Conservation (phyloP, 2,329 filamentous ascomycete species). For the Epichloe coenophiala region DNA sequence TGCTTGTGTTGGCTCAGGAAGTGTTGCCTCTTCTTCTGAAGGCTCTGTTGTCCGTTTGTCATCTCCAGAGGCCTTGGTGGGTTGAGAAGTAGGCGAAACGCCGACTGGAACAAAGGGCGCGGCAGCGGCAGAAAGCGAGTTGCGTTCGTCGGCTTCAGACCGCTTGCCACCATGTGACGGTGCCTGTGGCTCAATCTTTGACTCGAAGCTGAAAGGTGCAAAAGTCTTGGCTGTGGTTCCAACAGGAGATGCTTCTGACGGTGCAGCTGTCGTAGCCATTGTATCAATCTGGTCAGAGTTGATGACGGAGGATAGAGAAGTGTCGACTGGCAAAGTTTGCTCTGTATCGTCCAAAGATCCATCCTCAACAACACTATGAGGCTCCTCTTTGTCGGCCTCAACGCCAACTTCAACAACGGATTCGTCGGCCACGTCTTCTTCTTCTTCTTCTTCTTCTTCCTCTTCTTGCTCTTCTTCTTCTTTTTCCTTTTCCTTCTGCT, state of each 20-base stretch:
- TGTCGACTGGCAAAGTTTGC: constrained; percentile 29
- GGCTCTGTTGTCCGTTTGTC: neutral
- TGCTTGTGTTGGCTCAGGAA: constrained; percentile 8
- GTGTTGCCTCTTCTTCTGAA: neutral
- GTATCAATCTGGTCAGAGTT: constrained; percentile 40
- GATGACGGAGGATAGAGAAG: constrained; percentile 39
- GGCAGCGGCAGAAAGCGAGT: constrained; percentile 52
- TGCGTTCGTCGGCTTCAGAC: constrained; percentile 27
- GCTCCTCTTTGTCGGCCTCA: neutral
- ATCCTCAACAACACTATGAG: neutral
- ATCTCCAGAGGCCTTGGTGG: constrained; percentile 1
- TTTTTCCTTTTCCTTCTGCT: constrained; percentile 7
- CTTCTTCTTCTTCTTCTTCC: neutral
- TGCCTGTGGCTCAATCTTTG: constrained; percentile 33
- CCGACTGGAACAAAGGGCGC: constrained; percentile 49
- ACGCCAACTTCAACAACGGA: neutral
- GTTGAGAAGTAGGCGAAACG: constrained; percentile 13
- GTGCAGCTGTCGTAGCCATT: constrained; percentile 36
- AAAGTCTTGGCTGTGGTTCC: constrained; percentile 30
- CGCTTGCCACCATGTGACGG: constrained; percentile 32
- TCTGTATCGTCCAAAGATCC: constrained; percentile 27
- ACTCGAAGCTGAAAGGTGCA: constrained; percentile 49
- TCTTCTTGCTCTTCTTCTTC: constrained; percentile 7
- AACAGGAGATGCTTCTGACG: constrained; percentile 38
- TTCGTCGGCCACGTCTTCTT: neutral